Evolutionary conservation across 2,329 filamentous ascomycete genomes (phyloP), one percentile per base, ranked within the genome.

Genomic region (Zalaria obscura): DNA sequence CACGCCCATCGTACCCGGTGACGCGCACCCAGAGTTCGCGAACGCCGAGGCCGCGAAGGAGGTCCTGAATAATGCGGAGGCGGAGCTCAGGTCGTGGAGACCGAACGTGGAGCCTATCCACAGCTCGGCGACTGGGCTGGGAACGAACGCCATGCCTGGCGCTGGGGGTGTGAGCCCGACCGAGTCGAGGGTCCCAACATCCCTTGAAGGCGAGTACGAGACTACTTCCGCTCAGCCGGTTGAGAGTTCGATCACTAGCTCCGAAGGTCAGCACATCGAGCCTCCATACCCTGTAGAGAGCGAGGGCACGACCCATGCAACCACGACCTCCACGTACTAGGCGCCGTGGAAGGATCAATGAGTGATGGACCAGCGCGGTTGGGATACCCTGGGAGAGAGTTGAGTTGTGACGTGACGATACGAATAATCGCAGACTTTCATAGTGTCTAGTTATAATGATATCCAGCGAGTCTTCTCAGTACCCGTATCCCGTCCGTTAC

Each of bases 31-130:
- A n/a, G 62, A 71, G 0, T 96, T 91, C 57, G 68, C 75, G 31
- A 66, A 79, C 44, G 68, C 65, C 5, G 66, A 73, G 8, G 76
- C 81, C 48, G 86, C 85, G 2, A 78, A 86, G 40, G 83, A 93
- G 59, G 76, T 96, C 36, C 75, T 98, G 26, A 91, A 93, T 54
- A 88, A 95, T 47, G 88, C 87, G 35, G 91, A 98, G 62, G 80
- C 85, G 41, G 85, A 93, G 51, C 75, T 98, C 46, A 76, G 80
- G 41, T 73, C 76, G 34, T 96, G 89, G 85, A 62, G 67, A 42
- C 62, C 73, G 27, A 64, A 63, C 26, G 54, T 74, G 8, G 72
- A 76, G 48, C 72, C 74, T 2, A 68, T 80, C 41, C 55, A 61
- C 10, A 67, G 65, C 5, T 58, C 65, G 3, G 67, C 69, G 5